These are phyloP conservation scores for Nyctanthes arbortristis DNA, from an alignment of 257 asterid genomes.

Conservation along the genomic window DNA sequence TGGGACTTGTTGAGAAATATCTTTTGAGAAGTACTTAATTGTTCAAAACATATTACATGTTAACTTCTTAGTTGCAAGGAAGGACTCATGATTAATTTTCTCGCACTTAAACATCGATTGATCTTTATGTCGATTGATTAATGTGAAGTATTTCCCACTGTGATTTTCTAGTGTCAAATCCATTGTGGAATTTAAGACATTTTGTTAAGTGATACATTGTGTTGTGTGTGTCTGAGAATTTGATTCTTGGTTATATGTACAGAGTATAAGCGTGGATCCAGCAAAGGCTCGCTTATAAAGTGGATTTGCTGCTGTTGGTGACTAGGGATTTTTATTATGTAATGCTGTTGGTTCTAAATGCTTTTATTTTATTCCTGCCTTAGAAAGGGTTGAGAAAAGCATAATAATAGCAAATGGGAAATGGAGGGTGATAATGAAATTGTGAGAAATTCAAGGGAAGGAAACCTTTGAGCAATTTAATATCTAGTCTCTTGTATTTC, in stretches of 20 bases:
- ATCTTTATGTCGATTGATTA: neutral
- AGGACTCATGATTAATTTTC: neutral
- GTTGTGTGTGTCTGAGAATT: neutral
- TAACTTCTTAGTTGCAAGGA: neutral
- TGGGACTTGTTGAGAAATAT: neutral
- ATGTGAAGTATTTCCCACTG: too few species aligned
- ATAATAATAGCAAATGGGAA: conserved; percentile 26
- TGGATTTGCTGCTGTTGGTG: conserved; percentile 3
- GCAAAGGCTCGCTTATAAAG: conserved; percentile 67
- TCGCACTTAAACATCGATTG: neutral
- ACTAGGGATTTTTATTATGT: neutral
- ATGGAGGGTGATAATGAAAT: conserved; percentile 23
- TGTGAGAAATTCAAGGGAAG: conserved; percentile 15
- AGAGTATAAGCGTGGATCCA: conserved; percentile 51
- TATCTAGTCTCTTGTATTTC: too few species aligned
- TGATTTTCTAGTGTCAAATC: too few species aligned
- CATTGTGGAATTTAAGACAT: too few species aligned
- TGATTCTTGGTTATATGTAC: conserved; percentile 19
- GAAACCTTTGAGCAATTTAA: conserved; percentile 1
- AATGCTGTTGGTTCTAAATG: neutral
- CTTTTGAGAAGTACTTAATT: neutral
- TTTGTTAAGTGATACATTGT: too few species aligned
- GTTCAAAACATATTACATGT: neutral
- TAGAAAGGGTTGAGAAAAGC: conserved; percentile 1
- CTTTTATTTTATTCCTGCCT: neutral